Base-by-base conservation (phyloP, 73 alveolate species). In the Paramecium biaurelia region DNA sequence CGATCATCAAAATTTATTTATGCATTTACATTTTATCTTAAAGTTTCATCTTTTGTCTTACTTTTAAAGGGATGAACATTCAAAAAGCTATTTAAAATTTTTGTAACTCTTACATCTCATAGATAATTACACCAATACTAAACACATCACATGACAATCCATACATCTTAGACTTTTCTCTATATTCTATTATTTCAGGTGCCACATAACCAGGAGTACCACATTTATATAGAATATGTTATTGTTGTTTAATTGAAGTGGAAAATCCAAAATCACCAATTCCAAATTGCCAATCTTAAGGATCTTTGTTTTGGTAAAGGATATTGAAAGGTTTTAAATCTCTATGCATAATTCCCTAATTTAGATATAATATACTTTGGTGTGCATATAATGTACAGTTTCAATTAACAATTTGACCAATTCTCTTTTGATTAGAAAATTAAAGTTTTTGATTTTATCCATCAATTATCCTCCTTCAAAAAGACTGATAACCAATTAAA, bases 181-280 rank as follows among this genome's bases (percentile, higher is more conserved):
- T 6, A 79, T 43, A 79, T 34, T 79, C 90, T 38, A 42, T 30
- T 0, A 79, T 79, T 79, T 79, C 90, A 11, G 90, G 90, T 18
- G 90, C 90, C 7, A 79, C 72, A 79, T 79, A 79, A 0, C 90
- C 90, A 23, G 90, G 90, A n/a, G 90, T 79, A 41, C 90, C 90
- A 79, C 90, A 79, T 79, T 45, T 38, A n/a, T 79, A 43, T 11
- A 79, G 72, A 24, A 79, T 59, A 79, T 79, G 90, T 6, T 79
- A 18, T 20, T 38, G 32, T 24, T 79, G 18, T 34, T 79, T 79
- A 4, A 79, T 79, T 14, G 32, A 30, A 23, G 90, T 79, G 1
- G 90, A 32, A 18, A 79, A 79, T 45, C 90, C 90, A 79, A 79
- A 79, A 45, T 79, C 90, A 7, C 90, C 70, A 12, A 79, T 79